Evolutionary conservation across 2,329 filamentous ascomycete genomes (phyloP).

Genomic region (Xylaria sp.): DNA sequence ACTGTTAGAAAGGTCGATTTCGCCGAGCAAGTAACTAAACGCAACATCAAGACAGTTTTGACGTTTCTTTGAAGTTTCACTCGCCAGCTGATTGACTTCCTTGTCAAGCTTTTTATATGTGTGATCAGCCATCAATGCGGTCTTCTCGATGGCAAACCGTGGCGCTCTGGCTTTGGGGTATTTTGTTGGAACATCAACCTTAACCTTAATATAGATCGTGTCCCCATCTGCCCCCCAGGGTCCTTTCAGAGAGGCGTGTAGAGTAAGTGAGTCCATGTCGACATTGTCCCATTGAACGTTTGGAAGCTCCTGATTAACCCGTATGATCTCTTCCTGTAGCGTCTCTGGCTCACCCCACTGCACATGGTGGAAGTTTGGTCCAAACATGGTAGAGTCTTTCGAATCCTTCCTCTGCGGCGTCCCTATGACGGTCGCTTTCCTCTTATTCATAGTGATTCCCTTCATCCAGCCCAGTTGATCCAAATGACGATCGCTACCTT

Average conservation of each 20-base stretch:
- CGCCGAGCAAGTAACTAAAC: constrained; percentile 71
- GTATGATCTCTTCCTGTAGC: constrained; percentile 72
- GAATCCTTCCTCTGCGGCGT: constrained; percentile 61
- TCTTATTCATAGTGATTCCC: constrained; percentile 71
- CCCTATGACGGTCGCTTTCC: constrained; percentile 57
- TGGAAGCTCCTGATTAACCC: constrained; percentile 69
- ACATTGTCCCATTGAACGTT: constrained; percentile 73
- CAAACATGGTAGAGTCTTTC: constrained; percentile 63
- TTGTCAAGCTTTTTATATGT: constrained; percentile 63
- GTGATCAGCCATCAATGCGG: constrained; percentile 68
- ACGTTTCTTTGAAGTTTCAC: constrained; percentile 64
- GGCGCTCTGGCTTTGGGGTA: constrained; percentile 69
- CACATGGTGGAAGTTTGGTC: constrained; percentile 62
- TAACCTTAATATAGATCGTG: constrained; percentile 70
- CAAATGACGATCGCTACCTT: constrained; percentile 58
- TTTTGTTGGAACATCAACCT: constrained; percentile 66
- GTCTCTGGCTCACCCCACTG: constrained; percentile 71
- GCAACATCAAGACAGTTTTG: constrained; percentile 71
- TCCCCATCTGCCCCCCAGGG: constrained; percentile 69
- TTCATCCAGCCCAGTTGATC: constrained; percentile 76
- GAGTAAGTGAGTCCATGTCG: constrained; percentile 68
- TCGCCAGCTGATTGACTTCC: constrained; percentile 67
- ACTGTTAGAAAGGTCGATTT: constrained; percentile 69
- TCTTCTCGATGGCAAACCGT: constrained; percentile 69
- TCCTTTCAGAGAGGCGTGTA: constrained; percentile 70